Conservation (phyloP, 192 early-diverging fungal genomes). For the Kickxella alabastrina region DNA sequence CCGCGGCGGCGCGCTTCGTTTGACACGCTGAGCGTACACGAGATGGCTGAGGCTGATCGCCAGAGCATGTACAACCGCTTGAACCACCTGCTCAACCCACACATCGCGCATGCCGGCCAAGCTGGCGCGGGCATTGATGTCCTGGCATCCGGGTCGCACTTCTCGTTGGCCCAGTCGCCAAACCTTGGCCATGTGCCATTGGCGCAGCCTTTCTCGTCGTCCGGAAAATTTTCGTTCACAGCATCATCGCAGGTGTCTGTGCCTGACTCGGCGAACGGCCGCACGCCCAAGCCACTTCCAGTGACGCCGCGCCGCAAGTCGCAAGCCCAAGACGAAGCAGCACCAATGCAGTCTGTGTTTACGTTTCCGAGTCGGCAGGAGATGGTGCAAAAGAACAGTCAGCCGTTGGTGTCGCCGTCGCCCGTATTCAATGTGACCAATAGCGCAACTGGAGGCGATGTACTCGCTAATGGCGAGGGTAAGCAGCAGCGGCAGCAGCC, state of each 20-base stretch:
- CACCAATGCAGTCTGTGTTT: constrained; percentile 18
- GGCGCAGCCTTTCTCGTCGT: constrained; percentile 5
- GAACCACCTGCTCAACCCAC: constrained; percentile 29
- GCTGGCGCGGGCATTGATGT: background rate
- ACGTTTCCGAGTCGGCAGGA: constrained; percentile 25
- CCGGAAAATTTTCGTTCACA: constrained; percentile 38
- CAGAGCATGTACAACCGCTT: constrained; percentile 38
- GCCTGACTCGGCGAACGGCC: constrained; percentile 1
- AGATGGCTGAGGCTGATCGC: constrained; percentile 43
- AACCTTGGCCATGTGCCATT: too few relatives aligned
- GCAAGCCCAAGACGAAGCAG: background rate
- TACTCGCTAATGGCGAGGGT: background rate
- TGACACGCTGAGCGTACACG: constrained; percentile 43
- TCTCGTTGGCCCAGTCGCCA: constrained; percentile 4
- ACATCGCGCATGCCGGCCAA: background rate
- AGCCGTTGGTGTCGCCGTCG: constrained; percentile 9
- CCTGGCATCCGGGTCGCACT: background rate
- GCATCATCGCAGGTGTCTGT: background rate
- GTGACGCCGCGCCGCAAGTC: constrained; percentile 17
- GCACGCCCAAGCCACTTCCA: constrained; percentile 31
- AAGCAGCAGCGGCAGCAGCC: background rate
- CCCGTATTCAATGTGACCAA: constrained; percentile 26
- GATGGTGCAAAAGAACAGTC: background rate
- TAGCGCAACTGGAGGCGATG: too few relatives aligned
- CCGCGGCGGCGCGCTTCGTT: constrained; percentile 36